Evolutionary conservation across 2,329 filamentous ascomycete genomes (phyloP), one percentile per base, ranked within the genome.

Genomic region (Calonectria honghensis): DNA sequence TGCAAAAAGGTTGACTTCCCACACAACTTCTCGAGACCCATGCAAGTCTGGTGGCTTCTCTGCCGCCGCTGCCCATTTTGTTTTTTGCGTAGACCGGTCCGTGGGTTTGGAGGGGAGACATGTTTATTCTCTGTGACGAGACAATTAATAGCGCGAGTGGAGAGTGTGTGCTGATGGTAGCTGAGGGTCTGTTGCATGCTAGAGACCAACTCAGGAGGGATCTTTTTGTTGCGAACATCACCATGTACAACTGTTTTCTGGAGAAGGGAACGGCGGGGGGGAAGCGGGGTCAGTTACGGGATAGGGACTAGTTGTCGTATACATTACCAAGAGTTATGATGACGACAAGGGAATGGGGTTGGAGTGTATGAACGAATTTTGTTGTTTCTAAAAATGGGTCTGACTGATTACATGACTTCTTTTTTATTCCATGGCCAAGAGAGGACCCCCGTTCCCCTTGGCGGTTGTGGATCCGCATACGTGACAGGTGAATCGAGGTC

Each of bases 1-100:
- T 78, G 79, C 77, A 80, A 79, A 79, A 79, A 79, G 79, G 77
- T 81, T 81, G 77, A 81, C 77, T 79, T 80, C 75, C 68, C 73
- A 79, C 76, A 68, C 77, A 75, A 52, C 74, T 79, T 51, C 72
- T 78, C 73, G 75, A 73, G 76, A 77, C 72, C 73, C 73, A 77
- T 75, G 75, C 76, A 74, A 77, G 73, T 73, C 79, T 64, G 73
- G 77, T 68, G 75, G 71, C 74, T 64, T 35, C 68, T 71, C 59
- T 35, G 69, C 65, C 64, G 63, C 73, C 57, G 79, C 76, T 72
- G 70, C 59, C 57, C 61, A 63, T 66, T 35, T 24, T 48, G 45
- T 45, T 48, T 48, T 69, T 73, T 63, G 69, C 79, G 79, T 81
- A 81, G 79, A 77, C 71, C 75, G 76, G 75, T 74, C 73, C 72